phyloP scores from a whole-genome alignment of 331 rosid species.

The Malus hybrid region DNA sequence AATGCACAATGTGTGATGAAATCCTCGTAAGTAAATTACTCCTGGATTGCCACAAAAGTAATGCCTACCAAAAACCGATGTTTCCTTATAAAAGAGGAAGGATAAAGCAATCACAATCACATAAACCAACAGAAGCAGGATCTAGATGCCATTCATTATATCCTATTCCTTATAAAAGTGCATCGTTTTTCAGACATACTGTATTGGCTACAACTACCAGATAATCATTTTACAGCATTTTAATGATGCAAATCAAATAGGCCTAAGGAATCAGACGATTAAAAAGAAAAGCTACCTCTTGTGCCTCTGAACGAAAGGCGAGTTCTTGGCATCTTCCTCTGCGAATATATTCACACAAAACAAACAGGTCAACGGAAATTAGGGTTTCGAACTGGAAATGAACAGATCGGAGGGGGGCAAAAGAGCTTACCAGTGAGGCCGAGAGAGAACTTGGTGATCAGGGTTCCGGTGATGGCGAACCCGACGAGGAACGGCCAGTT shows the following conservation, averaged over 20 bases:
- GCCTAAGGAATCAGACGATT: not conserved
- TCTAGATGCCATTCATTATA: not conserved
- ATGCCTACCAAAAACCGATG: not conserved
- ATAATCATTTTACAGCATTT: not conserved
- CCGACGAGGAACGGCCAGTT: slow-evolving; percentile 89
- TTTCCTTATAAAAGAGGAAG: too few species aligned
- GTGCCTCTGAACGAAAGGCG: slow-evolving; percentile 67
- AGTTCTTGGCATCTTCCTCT: slow-evolving; percentile 92
- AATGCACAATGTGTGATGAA: not conserved
- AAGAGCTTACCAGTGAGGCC: slow-evolving; percentile 52
- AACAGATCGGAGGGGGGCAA: not conserved
- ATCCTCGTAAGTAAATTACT: not conserved
- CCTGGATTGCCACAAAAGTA: not conserved
- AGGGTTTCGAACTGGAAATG: not conserved
- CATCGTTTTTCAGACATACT: too few species aligned
- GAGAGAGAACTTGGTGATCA: slow-evolving; percentile 67
- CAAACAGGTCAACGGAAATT: not conserved
- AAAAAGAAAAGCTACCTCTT: slow-evolving; percentile 33
- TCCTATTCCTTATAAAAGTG: not conserved
- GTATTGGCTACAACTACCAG: not conserved
- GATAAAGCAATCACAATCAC: not conserved
- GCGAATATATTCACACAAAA: not conserved
- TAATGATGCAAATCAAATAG: not conserved
- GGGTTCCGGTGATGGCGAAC: slow-evolving; percentile 63
- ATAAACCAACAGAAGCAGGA: not conserved